Evolutionary conservation across 2,329 filamentous ascomycete genomes (phyloP), one percentile per base, ranked within the genome.

Genomic region (Hypomyces rosellus): DNA sequence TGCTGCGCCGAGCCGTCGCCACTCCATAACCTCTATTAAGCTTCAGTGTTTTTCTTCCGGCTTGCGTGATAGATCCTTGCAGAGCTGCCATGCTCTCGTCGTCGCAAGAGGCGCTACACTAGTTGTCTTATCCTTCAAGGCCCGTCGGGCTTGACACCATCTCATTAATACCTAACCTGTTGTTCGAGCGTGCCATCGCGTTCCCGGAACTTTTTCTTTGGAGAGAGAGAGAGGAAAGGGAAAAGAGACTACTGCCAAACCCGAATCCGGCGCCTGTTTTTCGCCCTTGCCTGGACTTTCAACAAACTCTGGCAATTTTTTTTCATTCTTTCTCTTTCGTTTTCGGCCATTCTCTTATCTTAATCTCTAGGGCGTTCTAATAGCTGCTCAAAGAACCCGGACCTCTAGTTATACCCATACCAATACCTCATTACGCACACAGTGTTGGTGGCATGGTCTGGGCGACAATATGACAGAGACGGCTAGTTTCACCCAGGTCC

Each of bases 401-500:
- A 16, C 16, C 14, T 5, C 15, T 20, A n/a, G 37, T 8, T 8
- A n/a, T 40, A n/a, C 37, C 13, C 14, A 41, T 16, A 41, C 20
- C 15, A 13, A 22, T 16, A 13, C 38, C 38, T 12, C 38, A 18
- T 41, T 41, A 12, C 20, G 20, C 38, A 20, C 38, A 41, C 38
- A 41, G 38, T 41, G 38, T 20, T 20, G 20, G 15, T 20, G 38
- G 38, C 38, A 16, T 41, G 38, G 36, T 38, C 36, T 38, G 20
- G 39, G 45, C 41, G 50, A 46, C 30, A 52, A 51, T 33, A 54
- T 54, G 52, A 51, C 52, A 38, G 52, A 54, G 49, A 48, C 52
- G 43, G 49, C 52, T 48, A 51, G 52, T 51, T 52, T 54, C 49
- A 49, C 52, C 16, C 34, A 45, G 20, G 41, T 20, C 22, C 34